Conservation (phyloP, 768 basidiomycete genomes). For the Agaricus blazei region DNA sequence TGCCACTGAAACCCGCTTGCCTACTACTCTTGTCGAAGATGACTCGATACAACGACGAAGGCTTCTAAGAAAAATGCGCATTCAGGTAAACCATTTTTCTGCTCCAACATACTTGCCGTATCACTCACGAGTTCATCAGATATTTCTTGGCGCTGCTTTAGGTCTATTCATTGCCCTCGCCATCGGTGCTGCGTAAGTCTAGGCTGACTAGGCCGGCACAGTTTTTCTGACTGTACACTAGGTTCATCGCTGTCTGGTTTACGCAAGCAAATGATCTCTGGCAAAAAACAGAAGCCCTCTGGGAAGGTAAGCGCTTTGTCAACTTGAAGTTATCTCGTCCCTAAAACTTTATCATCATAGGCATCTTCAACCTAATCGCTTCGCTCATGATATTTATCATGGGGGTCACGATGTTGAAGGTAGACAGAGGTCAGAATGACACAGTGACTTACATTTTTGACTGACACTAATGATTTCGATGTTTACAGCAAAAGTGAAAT, state of each 20-base stretch:
- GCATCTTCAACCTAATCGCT: conserved; percentile 66
- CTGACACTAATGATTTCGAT: background rate
- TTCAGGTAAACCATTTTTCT: conserved; percentile 40
- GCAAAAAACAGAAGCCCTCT: conserved; percentile 78
- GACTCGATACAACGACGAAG: conserved; percentile 29
- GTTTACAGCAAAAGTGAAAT: conserved; percentile 73
- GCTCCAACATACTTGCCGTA: background rate
- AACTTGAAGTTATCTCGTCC: background rate
- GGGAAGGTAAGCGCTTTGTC: conserved; percentile 68
- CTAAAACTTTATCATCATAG: conserved; percentile 25
- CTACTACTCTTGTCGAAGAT: conserved; percentile 18
- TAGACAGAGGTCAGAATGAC: conserved; percentile 59
- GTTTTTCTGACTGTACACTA: conserved; percentile 4
- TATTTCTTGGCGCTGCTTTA: conserved; percentile 65
- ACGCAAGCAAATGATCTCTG: conserved; percentile 84
- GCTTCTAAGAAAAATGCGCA: conserved; percentile 62
- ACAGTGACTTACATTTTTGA: background rate
- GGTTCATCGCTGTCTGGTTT: conserved; percentile 93
- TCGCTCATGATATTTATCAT: conserved; percentile 85
- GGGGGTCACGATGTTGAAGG: conserved; percentile 92
- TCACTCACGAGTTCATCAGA: conserved; percentile 33
- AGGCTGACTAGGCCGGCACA: no score
- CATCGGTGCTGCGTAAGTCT: conserved; percentile 70
- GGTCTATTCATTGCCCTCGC: conserved; percentile 79
- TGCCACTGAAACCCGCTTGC: conserved; percentile 18